Evolutionary conservation across 148 eudicot genomes (phyloP).

Genomic region (Rhododendron ovatum): DNA sequence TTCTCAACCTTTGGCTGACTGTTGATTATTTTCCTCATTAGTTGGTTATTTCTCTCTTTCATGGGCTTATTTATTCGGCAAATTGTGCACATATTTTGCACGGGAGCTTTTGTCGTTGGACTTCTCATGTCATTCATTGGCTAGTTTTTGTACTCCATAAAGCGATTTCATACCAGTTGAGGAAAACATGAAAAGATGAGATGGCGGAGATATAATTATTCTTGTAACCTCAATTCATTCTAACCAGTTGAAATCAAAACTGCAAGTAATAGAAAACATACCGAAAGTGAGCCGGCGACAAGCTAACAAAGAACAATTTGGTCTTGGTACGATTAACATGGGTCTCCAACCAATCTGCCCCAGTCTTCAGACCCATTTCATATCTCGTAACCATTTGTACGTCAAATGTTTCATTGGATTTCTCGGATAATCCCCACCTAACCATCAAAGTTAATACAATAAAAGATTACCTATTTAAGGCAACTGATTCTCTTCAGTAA

Average conservation of each 20-base stretch:
- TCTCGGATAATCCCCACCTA: slow-evolving; percentile 23
- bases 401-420: background rate
- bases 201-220: background rate
- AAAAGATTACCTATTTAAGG: background rate
- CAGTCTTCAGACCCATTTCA: slow-evolving; percentile 29
- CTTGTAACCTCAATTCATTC: background rate
- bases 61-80: background rate
- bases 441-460: background rate
- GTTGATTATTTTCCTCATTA: background rate
- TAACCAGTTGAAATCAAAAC: background rate
- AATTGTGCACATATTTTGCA: no score
- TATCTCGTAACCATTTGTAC: slow-evolving; percentile 12
- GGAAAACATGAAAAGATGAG: background rate
- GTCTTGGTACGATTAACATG: slow-evolving; percentile 32
- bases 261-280: background rate
- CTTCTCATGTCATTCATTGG: background rate
- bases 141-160: no score
- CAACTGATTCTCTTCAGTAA: background rate
- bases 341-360: slow-evolving; percentile 30
- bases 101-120: no score
- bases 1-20: background rate
- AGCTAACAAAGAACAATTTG: slow-evolving; percentile 31
- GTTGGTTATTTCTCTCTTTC: background rate
- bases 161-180: background rate
- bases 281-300: slow-evolving; percentile 27